Evolutionary conservation across 306 rosid species (phyloP), one percentile per base, ranked within the genome.

Genomic region (Spatholobus suberectus): DNA sequence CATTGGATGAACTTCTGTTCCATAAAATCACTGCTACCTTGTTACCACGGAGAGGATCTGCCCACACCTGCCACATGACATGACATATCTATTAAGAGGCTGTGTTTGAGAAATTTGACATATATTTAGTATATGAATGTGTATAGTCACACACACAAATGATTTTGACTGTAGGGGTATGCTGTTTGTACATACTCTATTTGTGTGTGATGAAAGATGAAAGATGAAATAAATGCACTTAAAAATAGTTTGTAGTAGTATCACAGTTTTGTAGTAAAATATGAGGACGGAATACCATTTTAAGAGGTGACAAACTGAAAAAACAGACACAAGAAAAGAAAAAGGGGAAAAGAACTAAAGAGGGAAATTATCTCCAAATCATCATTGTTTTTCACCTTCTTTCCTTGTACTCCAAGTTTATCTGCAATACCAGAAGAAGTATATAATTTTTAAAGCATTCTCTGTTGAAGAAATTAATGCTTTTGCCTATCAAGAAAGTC

Each of bases 1-100:
- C 92, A 12, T 70, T 86, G 46, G 85, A 89, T 44, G 86, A 69
- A 12, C 94, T 83, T 84, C 90, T 90, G 68, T 92, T 90, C 94
- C 93, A 92, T n/a, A 92, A 43, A 23, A 92, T 34, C 34, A 89
- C 73, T 29, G 92, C 94, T 46, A 82, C 68, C 77, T 74, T 89
- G 58, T 83, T 79, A 34, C 67, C 21, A 55, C 86, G 82, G 4
- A 92, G 87, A 55, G 92, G 87, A 14, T 92, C 97, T 12, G 91
- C 92, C 94, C 97, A 92, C 6, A 89, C 92, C 97, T 90, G 83
- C 35, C 75, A 18, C 17, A 44, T 74, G 68, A 18, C 17, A 44
- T 74, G 68, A 80, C 20, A 6, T 40, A 80, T 68, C 6, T 27
- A 17, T 18, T 59, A 23, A 6, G 70, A 68, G 58, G 17, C 5